Evolutionary conservation across 768 basidiomycete genomes (phyloP), one percentile per base, ranked within the genome.

Genomic region (Dentipellis fragilis): DNA sequence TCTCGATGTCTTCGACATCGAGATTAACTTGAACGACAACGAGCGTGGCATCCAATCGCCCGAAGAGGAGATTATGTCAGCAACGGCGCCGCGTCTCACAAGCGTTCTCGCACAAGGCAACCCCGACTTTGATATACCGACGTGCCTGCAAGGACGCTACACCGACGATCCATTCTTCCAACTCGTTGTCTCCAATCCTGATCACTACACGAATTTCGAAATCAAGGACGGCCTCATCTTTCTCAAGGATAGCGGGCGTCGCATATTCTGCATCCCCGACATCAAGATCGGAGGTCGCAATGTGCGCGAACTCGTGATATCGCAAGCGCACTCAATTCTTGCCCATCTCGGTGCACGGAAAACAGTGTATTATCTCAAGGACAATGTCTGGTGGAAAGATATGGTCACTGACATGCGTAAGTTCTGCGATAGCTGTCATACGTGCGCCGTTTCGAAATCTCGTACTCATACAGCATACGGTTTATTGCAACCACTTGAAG

Each of bases 351-450:
- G 75, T 1, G 23, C 59, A 0, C 29, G 10, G 1, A 76, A 75
- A 54, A 76, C 73, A 0, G 14, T 74, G 0, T 37, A 55, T 1
- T 71, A 69, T 35, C 60, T 75, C 0, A 45, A 64, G 4, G 65
- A 72, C 21, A 56, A 71, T 7, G 67, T 73, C 0, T 75, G 74
- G 73, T 75, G 75, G 75, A 68, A 68, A n/a, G 54, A 63, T 0
- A 69, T 76, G 53, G 64, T 59, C 0, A 5, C 35, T 0, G 71
- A 76, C 29, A 57, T 68, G 0, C 50, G 63, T 4, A 53, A 58
- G 0, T 74, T 49, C 40, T 72, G 72, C 49, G 56, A 63, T 2
- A 55, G 62, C 4, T 69, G 68, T 51, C 2, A 14, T 5, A 59
- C 57, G 16, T 69, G 68, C 50, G 52, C 49, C 12, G 35, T 29